These are phyloP conservation scores for Dissophora ornata DNA, from an alignment of 192 early-diverging fungal genomes.

Conservation along the genomic window DNA sequence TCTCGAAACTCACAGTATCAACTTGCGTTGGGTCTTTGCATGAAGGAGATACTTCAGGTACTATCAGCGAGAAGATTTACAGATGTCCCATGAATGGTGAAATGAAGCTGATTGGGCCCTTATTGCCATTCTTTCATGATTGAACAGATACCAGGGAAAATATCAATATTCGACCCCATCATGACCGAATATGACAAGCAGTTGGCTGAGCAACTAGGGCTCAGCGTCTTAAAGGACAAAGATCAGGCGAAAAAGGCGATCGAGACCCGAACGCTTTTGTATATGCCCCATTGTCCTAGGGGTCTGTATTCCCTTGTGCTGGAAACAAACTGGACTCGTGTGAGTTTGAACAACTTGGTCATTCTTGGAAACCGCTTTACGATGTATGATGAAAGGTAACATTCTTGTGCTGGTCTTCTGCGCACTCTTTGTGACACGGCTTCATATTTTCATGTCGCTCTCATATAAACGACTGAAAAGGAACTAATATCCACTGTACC, in stretches of 20 bases:
- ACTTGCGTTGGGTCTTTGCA: constrained; percentile 39
- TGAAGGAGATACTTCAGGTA: constrained; percentile 55
- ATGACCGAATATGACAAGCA: constrained; percentile 38
- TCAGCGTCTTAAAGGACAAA: constrained; percentile 8
- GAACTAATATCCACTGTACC: not conserved
- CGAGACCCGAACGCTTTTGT: constrained; percentile 36
- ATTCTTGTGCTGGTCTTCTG: too few species aligned
- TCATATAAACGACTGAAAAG: not conserved
- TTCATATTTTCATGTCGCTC: not conserved
- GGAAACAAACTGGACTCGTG: constrained; percentile 48
- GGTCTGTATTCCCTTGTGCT: constrained; percentile 55
- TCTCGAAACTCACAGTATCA: constrained; percentile 56
- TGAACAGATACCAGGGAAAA: constrained; percentile 21
- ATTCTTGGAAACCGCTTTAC: constrained; percentile 57
- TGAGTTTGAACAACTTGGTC: constrained; percentile 26
- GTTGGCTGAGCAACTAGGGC: constrained; percentile 21
- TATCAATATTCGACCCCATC: constrained; percentile 35
- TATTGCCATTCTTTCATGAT: too few species aligned
- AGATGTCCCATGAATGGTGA: too few species aligned
- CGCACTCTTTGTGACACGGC: not conserved
- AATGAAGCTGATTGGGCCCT: too few species aligned
- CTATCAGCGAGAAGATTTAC: not conserved
- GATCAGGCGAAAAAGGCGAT: constrained; percentile 34
- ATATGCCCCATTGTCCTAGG: constrained; percentile 60
- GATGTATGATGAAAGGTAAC: constrained; percentile 57